Base-by-base conservation (phyloP, 768 basidiomycete genomes). In the Termitomyces sp. region DNA sequence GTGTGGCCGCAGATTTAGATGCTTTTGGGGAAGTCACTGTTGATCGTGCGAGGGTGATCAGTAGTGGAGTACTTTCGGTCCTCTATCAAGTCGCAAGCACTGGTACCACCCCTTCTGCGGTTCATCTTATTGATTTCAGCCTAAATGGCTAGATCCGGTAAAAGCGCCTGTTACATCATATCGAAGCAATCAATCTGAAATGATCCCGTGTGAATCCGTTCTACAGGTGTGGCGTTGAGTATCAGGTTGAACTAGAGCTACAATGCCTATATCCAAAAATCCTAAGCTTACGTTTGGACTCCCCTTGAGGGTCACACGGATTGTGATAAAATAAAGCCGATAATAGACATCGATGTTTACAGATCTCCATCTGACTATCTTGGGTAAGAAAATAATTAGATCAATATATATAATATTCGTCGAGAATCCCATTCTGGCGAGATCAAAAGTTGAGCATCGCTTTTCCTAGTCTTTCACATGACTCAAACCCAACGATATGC, bases 1-100 rank as follows among this genome's bases (percentile, higher is more conserved):
- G 78, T 10, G 65, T 67, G 15, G 68, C 73, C 0, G 56, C 62
- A 5, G 75, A 75, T 2, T 62, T 79, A 45, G 70, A 74, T 55
- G 78, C 68, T 1, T 79, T 78, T 62, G 76, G 73, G n/a, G 76
- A 77, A 63, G 69, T 79, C 3, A 78, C 76, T 17, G 67, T 79
- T 7, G 76, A 78, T 64, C 67, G 76, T 30, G 68, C 74, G 26
- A 66, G 76, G 44, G 60, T 75, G 21, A 49, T 70, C 28, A 71
- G 66, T 31, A 71, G 64, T 56, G 74, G 73, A 2, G 64, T 75
- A 12, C 61, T 78, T 37, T 76, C 75, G 1, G 67, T 78, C 17
- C 61, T 79, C 11, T 78, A 78, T 60, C 78, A 79, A 59, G 66
- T 75, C 19, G 71, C 55, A 41, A 77, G 76, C 53, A 65, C 67